Percentiles rank a stretch among this genome's conserved stretches.
Conservation (phyloP, 2,329 filamentous ascomycete genomes). For the Verticillium tricorpus region DNA sequence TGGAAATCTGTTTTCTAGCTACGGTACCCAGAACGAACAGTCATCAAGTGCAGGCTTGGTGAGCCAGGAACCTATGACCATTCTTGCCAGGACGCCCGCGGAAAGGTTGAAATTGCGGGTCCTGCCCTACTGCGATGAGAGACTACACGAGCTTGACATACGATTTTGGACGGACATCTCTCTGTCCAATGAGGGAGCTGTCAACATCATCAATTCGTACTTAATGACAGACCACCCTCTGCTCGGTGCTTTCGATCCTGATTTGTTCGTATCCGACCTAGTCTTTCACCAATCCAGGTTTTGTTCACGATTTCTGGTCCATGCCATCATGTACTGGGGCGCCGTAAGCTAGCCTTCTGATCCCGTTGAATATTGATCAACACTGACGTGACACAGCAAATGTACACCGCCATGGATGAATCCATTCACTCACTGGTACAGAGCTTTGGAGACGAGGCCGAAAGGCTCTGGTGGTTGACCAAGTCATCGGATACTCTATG, state of each 20-base stretch:
- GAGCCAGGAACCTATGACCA: background rate
- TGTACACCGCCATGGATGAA: constrained; percentile 26
- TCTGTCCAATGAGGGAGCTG: constrained; percentile 23
- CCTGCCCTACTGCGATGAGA: constrained; percentile 19
- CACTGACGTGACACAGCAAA: constrained; percentile 21
- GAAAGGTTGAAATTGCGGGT: background rate
- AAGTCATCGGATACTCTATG: constrained; percentile 10
- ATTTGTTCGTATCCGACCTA: constrained; percentile 28
- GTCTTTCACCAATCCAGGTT: constrained; percentile 15
- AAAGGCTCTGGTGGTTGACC: constrained; percentile 19
- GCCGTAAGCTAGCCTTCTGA: constrained; percentile 20
- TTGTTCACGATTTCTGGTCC: constrained; percentile 30
- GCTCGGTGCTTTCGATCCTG: constrained; percentile 27
- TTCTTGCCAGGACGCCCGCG: background rate
- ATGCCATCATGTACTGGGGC: constrained; percentile 27
- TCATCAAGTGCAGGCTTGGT: constrained; percentile 1
- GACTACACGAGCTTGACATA: constrained; percentile 22
- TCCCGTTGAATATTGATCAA: background rate
- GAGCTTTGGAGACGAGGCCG: constrained; percentile 20
- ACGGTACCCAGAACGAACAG: background rate
- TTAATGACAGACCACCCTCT: constrained; percentile 33
- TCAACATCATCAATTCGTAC: constrained; percentile 27
- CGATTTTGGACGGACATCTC: constrained; percentile 27
- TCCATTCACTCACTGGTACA: constrained; percentile 11
- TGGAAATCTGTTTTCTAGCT: background rate